Conservation (phyloP, 257 asterid genomes). For the Ajuga chamaepitys region DNA sequence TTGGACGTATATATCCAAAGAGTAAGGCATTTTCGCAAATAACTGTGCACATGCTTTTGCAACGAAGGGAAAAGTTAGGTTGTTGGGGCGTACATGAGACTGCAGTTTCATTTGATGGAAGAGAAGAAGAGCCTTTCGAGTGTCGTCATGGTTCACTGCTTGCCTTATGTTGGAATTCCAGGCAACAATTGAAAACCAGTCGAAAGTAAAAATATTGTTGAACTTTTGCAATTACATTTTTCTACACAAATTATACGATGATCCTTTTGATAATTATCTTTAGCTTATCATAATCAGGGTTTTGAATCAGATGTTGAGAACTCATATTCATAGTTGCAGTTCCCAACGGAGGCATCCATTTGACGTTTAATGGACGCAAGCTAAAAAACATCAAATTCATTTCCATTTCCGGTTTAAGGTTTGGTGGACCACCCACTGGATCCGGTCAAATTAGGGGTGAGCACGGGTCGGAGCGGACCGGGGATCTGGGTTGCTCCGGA, state of each 20-base stretch:
- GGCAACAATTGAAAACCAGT: slow-evolving; percentile 20
- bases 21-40: slow-evolving; percentile 32
- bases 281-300: no score
- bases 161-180: slow-evolving; percentile 42
- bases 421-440: slow-evolving; percentile 97
- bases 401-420: slow-evolving; percentile 89
- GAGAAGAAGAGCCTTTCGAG: slow-evolving; percentile 36
- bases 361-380: no score
- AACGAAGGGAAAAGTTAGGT: slow-evolving; percentile 46
- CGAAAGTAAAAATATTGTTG: no score
- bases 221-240: no score
- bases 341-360: no score
- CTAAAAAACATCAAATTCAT: slow-evolving; percentile 58
- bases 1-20: slow-evolving; percentile 40
- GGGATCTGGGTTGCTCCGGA: no score
- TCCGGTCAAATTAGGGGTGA: slow-evolving; percentile 47
- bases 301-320: no score
- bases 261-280: no score
- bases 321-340: no score
- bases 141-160: slow-evolving; percentile 32
- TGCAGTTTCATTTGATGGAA: slow-evolving; percentile 42
- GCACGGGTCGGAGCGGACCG: no score
- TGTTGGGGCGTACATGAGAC: slow-evolving; percentile 33
- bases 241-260: no score
- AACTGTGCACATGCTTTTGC: slow-evolving; percentile 66